A percentile compares a stretch with the other conserved stretches of the same genome.
Evolutionary conservation across 2,329 filamentous ascomycete genomes (phyloP).

Genomic region (Phialophora macrospora): DNA sequence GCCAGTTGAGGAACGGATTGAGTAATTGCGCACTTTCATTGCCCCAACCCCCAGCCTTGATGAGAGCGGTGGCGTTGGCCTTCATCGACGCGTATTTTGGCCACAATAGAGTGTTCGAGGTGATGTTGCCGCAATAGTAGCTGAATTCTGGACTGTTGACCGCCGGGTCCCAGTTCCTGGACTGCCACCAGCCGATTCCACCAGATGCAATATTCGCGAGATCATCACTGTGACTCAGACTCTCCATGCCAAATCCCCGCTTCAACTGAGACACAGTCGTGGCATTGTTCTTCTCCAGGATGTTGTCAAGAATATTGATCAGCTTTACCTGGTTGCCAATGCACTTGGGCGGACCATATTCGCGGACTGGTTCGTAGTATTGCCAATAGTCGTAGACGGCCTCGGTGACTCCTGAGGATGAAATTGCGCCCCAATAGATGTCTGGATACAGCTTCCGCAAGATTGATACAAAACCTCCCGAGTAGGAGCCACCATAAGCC

Average conservation of each 20-base stretch:
- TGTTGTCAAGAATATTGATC: slow-evolving; percentile 63
- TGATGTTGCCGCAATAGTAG: slow-evolving; percentile 63
- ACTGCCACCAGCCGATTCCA: slow-evolving; percentile 60
- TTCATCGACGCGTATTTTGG: slow-evolving; percentile 47
- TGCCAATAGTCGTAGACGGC: slow-evolving; percentile 78
- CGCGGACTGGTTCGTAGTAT: slow-evolving; percentile 64
- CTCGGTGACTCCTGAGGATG: slow-evolving; percentile 77
- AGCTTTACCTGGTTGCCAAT: slow-evolving; percentile 67
- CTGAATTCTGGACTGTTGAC: slow-evolving; percentile 56
- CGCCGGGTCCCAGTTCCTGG: slow-evolving; percentile 64
- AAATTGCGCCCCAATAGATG: slow-evolving; percentile 77
- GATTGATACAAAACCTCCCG: slow-evolving; percentile 78
- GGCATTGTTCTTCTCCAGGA: slow-evolving; percentile 57
- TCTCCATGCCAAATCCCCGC: slow-evolving; percentile 50
- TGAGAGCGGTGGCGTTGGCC: slow-evolving; percentile 51
- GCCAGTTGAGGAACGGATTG: slow-evolving; percentile 62
- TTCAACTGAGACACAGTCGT: slow-evolving; percentile 57
- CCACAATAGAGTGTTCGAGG: slow-evolving; percentile 52
- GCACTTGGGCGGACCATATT: slow-evolving; percentile 65
- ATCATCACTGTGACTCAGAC: slow-evolving; percentile 55
- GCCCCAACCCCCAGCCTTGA: slow-evolving; percentile 56
- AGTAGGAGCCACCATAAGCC: slow-evolving; percentile 82
- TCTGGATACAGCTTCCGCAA: slow-evolving; percentile 77
- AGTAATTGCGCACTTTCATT: slow-evolving; percentile 50
- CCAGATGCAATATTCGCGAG: slow-evolving; percentile 56